These are phyloP conservation scores for Penicillium diatomitis DNA, from an alignment of 495 filamentous ascomycete genomes.

Conservation along the genomic window DNA sequence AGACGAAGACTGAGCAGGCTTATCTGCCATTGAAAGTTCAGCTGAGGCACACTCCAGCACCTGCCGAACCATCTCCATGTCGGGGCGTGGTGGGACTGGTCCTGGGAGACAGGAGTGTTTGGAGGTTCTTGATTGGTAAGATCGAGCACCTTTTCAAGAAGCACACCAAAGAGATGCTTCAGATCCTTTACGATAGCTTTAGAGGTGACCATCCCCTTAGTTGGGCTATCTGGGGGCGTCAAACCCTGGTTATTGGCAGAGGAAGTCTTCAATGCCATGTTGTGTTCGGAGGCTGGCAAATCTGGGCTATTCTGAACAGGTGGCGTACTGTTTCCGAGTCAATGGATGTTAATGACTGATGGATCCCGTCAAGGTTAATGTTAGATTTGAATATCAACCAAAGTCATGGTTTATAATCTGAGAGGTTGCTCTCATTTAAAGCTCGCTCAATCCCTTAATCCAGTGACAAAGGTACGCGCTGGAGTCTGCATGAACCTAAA, in stretches of 20 bases:
- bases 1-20: too few relatives aligned
- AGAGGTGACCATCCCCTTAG: neutral
- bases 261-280: slow-evolving; percentile 2
- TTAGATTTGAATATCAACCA: neutral
- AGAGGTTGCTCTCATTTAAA: neutral
- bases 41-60: slow-evolving; percentile 2
- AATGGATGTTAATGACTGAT: neutral
- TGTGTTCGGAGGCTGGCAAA: neutral
- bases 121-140: slow-evolving; percentile 5
- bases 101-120: slow-evolving; percentile 7
- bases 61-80: slow-evolving; percentile 2
- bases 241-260: slow-evolving; percentile 2
- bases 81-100: slow-evolving; percentile 4
- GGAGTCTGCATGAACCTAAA: too few relatives aligned
- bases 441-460: too few relatives aligned
- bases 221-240: slow-evolving; percentile 4
- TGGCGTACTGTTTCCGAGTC: neutral
- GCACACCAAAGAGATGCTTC: neutral
- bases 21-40: too few relatives aligned
- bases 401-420: neutral
- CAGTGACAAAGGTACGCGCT: too few relatives aligned
- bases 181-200: too few relatives aligned
- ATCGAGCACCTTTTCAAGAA: slow-evolving; percentile 1
- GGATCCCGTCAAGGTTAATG: neutral
- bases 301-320: neutral